Evolutionary conservation across 2,329 filamentous ascomycete genomes (phyloP), one percentile per base, ranked within the genome.

Genomic region (Phyllosticta citribraziliensis): DNA sequence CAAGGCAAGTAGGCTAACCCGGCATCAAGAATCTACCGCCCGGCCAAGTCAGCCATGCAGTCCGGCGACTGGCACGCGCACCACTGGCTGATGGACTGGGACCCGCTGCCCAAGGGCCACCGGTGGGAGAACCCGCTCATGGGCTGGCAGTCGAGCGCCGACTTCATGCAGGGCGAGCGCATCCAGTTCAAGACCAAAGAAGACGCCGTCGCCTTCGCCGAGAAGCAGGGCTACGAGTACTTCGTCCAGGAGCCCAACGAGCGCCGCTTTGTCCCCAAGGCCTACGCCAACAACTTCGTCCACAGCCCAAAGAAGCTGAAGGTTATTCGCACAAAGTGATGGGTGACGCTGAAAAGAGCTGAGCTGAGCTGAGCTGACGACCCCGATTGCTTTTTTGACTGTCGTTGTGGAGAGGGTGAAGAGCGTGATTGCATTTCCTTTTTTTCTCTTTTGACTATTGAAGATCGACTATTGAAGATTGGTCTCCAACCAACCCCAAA

Each of bases 221-320:
- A 97, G 79, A 99, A 97, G 83, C 94, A 99, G 76, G 94, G 95
- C 40, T 99, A 99, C 74, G 93, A 99, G 74, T 99, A 96, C 77
- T 97, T 94, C 74, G 92, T 99, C 24, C 94, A 97, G 80, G 94
- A 97, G 78, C 93, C 94, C 40, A 95, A 97, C 71, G 84, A 85
- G 76, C 86, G 94, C 72, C 88, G 87, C 71, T 87, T 97, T 69
- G 79, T 85, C 17, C 89, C 91, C 64, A 99, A 99, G 84, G 88
- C 90, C 11, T 99, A 99, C 75, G 93, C 94, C 64, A 95, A 96
- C 77, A 96, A 97, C 80, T 99, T 97, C 76, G 73, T 92, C 65
- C 92, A 95, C 79, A 86, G 86, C 64, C 79, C 88, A 12, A 87
- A 84, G 76, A 94, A 93, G 83, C 80, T 97, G 74, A 97, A 97